Conservation (phyloP, 2,329 filamentous ascomycete genomes). For the Pestalotiopsis sp. region DNA sequence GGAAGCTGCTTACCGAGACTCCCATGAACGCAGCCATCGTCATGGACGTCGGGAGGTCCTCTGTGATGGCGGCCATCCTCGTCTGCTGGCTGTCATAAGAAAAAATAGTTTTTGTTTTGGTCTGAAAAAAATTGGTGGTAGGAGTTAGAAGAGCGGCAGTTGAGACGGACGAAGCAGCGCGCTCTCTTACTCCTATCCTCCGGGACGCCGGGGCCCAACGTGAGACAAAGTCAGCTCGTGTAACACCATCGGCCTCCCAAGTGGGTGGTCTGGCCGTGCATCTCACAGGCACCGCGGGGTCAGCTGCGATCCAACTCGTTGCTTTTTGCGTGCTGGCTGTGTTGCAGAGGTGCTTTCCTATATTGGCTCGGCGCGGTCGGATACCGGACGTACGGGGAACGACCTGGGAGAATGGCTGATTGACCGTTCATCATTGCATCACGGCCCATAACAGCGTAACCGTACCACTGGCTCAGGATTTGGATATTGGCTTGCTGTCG, state of each 20-base stretch:
- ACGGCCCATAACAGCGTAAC: background rate
- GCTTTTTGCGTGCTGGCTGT: background rate
- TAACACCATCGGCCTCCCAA: background rate
- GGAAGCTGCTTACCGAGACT: background rate
- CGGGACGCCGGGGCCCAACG: background rate
- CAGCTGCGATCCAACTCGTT: background rate
- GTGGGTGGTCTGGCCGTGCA: background rate
- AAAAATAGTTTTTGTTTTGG: background rate
- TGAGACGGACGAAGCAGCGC: background rate
- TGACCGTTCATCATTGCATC: background rate
- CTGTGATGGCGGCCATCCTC: background rate
- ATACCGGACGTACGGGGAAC: background rate
- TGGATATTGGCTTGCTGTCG: background rate
- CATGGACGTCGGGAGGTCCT: background rate
- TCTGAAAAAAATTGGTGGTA: background rate
- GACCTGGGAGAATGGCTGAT: background rate
- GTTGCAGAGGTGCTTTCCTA: background rate
- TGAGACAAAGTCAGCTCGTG: background rate
- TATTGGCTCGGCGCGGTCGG: background rate
- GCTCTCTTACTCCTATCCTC: background rate
- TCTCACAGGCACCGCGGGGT: background rate
- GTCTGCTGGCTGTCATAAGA: background rate
- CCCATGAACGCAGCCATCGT: background rate
- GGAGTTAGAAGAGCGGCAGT: background rate
- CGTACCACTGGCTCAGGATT: background rate